Evolutionary conservation across 129 eudicot species (phyloP).

Genomic region (Chrysanthemum lavandulifolium): DNA sequence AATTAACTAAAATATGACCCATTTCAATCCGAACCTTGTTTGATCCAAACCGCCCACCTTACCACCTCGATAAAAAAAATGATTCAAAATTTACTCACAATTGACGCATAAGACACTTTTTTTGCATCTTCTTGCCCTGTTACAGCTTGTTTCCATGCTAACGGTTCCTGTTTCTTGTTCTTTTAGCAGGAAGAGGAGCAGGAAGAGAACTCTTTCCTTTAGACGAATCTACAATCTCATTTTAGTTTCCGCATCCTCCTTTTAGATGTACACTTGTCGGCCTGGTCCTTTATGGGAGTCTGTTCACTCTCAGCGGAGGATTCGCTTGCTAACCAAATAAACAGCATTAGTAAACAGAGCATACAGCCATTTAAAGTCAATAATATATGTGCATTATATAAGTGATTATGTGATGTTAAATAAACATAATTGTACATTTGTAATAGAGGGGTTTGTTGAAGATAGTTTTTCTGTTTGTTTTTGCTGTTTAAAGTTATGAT

Average conservation of each 20-base stretch:
- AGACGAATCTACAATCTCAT: conserved; percentile 12
- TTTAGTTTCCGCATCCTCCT: conserved; percentile 18
- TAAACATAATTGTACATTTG: too few relatives aligned
- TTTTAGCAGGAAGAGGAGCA: conserved; percentile 20
- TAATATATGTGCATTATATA: neutral
- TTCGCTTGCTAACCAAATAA: conserved; percentile 22
- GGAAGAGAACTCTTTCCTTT: conserved; percentile 19
- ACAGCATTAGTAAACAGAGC: neutral
- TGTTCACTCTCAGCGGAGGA: conserved; percentile 15
- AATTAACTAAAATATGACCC: neutral
- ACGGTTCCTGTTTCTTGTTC: conserved; percentile 24
- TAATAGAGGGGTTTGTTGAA: too few relatives aligned
- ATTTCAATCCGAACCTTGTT: neutral
- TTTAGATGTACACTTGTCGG: conserved; percentile 14
- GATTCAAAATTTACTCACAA: conserved; percentile 29
- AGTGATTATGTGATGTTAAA: too few relatives aligned
- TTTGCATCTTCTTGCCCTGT: conserved; percentile 23
- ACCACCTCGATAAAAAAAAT: neutral
- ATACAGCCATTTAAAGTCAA: conserved; percentile 10
- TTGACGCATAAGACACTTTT: conserved; percentile 40
- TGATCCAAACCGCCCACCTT: too few relatives aligned
- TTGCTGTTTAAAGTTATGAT: too few relatives aligned
- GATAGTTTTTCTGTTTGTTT: too few relatives aligned
- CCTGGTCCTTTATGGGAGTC: conserved; percentile 19
- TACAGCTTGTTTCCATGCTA: conserved; percentile 11